Conservation (phyloP, 495 filamentous ascomycete genomes). For the Cercophora sp. region DNA sequence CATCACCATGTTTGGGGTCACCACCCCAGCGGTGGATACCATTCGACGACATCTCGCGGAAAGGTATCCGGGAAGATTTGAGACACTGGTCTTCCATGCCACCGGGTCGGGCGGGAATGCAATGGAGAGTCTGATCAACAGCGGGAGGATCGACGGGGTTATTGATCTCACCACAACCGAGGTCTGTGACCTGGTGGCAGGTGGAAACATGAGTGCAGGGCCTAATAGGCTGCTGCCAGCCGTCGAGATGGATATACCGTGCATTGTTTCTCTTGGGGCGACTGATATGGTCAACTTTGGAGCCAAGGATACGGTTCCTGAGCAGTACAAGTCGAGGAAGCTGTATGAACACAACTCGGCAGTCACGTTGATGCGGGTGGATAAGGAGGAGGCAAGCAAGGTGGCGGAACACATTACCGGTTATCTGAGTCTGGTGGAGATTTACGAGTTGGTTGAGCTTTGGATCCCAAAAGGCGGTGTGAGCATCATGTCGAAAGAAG, state of each 20-base stretch:
- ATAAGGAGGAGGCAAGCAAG: constrained; percentile 45
- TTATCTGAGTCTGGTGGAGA: constrained; percentile 41
- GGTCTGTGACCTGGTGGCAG: constrained; percentile 56
- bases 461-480: constrained; percentile 53
- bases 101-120: constrained; percentile 63
- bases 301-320: constrained; percentile 49
- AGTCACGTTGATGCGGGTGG: constrained; percentile 62
- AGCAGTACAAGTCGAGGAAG: constrained; percentile 37
- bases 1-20: constrained; percentile 73
- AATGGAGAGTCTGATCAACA: constrained; percentile 59
- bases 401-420: constrained; percentile 51
- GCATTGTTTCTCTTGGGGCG: constrained; percentile 61
- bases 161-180: constrained; percentile 69
- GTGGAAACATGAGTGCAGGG: constrained; percentile 58
- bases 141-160: constrained; percentile 55
- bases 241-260: constrained; percentile 51
- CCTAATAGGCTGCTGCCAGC: constrained; percentile 50
- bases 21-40: constrained; percentile 55
- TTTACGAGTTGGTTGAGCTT: constrained; percentile 44
- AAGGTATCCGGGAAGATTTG: constrained; percentile 29
- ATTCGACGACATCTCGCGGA: constrained; percentile 44
- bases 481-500: constrained; percentile 33
- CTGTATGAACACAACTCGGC: constrained; percentile 61
- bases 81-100: constrained; percentile 65
- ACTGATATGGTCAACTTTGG: constrained; percentile 71